Evolutionary conservation across 495 filamentous ascomycete genomes (phyloP).

Genomic region (Lentithecium fluviatile): DNA sequence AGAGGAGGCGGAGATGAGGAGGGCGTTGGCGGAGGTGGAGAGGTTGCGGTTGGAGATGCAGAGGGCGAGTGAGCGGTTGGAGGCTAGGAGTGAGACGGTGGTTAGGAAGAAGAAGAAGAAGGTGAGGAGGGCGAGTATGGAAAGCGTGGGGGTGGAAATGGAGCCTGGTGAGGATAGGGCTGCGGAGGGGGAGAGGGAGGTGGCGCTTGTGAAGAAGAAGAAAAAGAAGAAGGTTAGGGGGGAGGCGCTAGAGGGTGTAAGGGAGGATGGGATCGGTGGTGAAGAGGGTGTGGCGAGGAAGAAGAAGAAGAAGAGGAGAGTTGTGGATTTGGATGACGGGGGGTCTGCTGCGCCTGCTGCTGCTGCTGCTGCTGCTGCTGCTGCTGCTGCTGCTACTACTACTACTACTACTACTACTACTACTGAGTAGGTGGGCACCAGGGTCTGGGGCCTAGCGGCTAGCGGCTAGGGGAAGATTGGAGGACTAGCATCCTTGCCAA

Average conservation of each 20-base stretch:
- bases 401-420: neutral
- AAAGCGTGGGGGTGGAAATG: constrained; percentile 10
- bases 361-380: neutral
- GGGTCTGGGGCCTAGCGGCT: too few species aligned
- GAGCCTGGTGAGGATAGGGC: constrained; percentile 21
- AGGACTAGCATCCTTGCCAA: too few species aligned
- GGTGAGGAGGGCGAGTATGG: constrained; percentile 40
- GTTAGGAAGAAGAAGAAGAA: constrained; percentile 73
- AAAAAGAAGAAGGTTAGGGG: constrained; percentile 48
- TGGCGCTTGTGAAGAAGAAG: constrained; percentile 51
- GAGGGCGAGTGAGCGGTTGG: constrained; percentile 76
- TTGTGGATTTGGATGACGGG: constrained; percentile 19
- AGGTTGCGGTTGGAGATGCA: constrained; percentile 86
- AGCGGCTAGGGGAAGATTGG: too few species aligned
- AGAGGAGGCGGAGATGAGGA: constrained; percentile 79
- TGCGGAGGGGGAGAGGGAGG: constrained; percentile 42
- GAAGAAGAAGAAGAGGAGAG: constrained; percentile 37
- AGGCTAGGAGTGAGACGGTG: constrained; percentile 64
- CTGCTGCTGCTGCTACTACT: neutral
- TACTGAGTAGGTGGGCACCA: too few species aligned
- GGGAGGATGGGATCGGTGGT: neutral
- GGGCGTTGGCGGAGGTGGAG: constrained; percentile 84
- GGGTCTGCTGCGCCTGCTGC: constrained; percentile 2
- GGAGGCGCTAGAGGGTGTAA: neutral
- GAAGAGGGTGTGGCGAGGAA: constrained; percentile 4